Conservation (phyloP, 306 rosid genomes). For the Trifolium fragiferum region DNA sequence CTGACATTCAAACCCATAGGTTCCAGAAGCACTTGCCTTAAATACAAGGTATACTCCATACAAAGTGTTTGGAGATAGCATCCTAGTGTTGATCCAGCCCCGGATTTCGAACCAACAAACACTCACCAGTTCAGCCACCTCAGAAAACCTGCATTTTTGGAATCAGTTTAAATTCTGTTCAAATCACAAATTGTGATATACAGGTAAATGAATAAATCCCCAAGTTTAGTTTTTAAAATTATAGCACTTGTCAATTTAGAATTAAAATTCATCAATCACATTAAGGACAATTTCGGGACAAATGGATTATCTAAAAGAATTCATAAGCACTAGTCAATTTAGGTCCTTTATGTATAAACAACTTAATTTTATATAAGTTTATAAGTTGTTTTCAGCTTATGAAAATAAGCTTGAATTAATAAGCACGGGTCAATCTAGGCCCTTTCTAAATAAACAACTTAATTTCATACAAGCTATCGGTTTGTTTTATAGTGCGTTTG, state of each 20-base stretch:
- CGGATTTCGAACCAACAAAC: constrained; percentile 89
- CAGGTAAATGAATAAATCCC: neutral
- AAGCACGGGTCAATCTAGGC: too few species aligned
- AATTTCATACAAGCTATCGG: too few species aligned
- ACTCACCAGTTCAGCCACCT: constrained; percentile 64
- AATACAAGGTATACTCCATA: constrained; percentile 75
- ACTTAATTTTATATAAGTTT: too few species aligned
- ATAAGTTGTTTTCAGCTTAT: too few species aligned
- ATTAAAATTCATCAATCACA: neutral
- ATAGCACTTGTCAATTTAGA: neutral
- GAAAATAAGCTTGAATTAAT: too few species aligned
- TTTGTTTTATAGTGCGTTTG: too few species aligned
- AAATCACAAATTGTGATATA: neutral
- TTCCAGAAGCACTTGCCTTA: constrained; percentile 45
- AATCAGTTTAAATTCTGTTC: neutral
- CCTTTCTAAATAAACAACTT: too few species aligned
- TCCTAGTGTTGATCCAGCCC: constrained; percentile 54
- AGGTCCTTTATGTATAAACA: too few species aligned
- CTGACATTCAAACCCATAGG: constrained; percentile 60
- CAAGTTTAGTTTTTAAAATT: neutral
- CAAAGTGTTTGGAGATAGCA: constrained; percentile 64
- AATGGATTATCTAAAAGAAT: neutral
- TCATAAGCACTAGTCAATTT: neutral
- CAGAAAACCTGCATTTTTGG: constrained; percentile 57
- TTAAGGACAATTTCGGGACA: neutral